A percentile compares a stretch with the other conserved stretches of the same genome.
phyloP scores from a whole-genome alignment of 176 grass and related monocot species.

The Areca catechu region DNA sequence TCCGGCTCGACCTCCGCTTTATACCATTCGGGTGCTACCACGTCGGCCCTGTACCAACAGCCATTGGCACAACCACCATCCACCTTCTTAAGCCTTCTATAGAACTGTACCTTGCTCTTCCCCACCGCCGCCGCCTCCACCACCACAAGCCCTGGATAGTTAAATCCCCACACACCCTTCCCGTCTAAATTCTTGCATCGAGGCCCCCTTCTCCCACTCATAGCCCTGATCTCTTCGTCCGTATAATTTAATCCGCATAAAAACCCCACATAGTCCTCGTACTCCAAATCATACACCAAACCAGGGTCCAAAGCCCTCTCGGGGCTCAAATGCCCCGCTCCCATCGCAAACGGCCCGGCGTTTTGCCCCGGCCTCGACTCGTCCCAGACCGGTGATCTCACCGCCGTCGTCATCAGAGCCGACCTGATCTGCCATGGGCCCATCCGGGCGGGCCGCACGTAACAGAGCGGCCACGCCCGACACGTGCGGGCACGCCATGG shows the following conservation, averaged over 20 bases:
- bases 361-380: slow-evolving; percentile 40
- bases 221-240: too few species aligned
- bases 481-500: slow-evolving; percentile 96
- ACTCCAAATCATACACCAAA: slow-evolving; percentile 59
- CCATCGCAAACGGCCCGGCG: slow-evolving; percentile 73
- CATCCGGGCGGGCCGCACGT: slow-evolving; percentile 62
- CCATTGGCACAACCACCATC: too few species aligned
- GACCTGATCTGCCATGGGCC: slow-evolving; percentile 63
- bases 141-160: too few species aligned
- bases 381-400: slow-evolving; percentile 34
- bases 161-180: too few species aligned
- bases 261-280: slow-evolving; percentile 67
- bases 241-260: slow-evolving; percentile 33
- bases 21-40: too few species aligned
- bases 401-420: slow-evolving; percentile 82
- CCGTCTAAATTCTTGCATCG: too few species aligned
- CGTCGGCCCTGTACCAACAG: too few species aligned
- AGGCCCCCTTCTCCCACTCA: too few species aligned
- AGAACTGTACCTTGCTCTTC: too few species aligned
- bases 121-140: too few species aligned
- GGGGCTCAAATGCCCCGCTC: slow-evolving; percentile 53
- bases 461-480: slow-evolving; percentile 77
- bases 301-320: slow-evolving; percentile 70
- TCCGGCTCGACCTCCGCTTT: too few species aligned
- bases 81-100: too few species aligned